phyloP scores from a whole-genome alignment of 495 filamentous ascomycete species.

The Hypoxylon trugodes region DNA sequence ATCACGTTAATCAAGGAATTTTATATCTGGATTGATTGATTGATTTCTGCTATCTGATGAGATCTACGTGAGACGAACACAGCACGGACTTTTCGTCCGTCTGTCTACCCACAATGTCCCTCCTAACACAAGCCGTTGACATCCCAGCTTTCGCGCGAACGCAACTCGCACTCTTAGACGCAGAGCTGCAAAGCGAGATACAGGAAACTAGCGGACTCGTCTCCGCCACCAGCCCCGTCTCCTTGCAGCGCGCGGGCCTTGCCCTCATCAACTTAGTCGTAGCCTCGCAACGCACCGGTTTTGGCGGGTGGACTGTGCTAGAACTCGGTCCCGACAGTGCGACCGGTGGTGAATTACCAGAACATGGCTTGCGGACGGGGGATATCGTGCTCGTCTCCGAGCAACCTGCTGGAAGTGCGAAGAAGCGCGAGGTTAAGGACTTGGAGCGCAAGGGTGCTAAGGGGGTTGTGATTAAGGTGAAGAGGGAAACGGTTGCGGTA shows the following conservation, averaged over 20 bases:
- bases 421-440: constrained; percentile 74
- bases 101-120: constrained; percentile 48
- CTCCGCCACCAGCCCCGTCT: constrained; percentile 71
- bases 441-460: constrained; percentile 70
- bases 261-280: constrained; percentile 83
- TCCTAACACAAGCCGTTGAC: constrained; percentile 58
- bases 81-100: no score
- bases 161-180: constrained; percentile 79
- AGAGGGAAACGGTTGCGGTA: constrained; percentile 71
- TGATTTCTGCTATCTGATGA: background rate
- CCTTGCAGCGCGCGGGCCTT: constrained; percentile 84
- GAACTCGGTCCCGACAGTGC: constrained; percentile 82
- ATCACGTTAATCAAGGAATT: no score
- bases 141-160: constrained; percentile 78
- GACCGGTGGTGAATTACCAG: constrained; percentile 64
- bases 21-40: no score
- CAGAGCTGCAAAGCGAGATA: constrained; percentile 83
- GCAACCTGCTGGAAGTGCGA: constrained; percentile 72
- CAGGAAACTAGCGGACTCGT: constrained; percentile 75
- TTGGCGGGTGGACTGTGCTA: constrained; percentile 86
- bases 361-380: constrained; percentile 86
- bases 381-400: constrained; percentile 87
- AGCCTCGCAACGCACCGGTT: constrained; percentile 83
- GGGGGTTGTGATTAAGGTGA: constrained; percentile 82
- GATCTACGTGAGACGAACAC: background rate